phyloP scores from a whole-genome alignment of 2,329 filamentous ascomycete genomes.

The Phialophora tarda region DNA sequence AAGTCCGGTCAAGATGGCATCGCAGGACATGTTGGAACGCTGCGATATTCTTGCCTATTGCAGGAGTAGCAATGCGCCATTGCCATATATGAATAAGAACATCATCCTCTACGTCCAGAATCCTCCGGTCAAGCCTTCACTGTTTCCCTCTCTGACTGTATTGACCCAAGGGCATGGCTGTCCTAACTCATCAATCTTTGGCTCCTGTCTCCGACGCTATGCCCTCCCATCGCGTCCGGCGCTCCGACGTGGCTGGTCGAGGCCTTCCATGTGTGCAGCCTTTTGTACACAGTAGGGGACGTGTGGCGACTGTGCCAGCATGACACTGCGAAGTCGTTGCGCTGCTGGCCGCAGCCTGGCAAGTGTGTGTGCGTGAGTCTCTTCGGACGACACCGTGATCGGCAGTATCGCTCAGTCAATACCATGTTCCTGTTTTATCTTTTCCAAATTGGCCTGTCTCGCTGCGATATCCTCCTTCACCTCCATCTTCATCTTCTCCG shows the following conservation, averaged over 20 bases:
- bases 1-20: not conserved
- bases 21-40: not conserved
- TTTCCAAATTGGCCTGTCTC: constrained; percentile 95
- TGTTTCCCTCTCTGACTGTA: not conserved
- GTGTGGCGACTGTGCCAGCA: not conserved
- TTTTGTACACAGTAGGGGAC: not conserved
- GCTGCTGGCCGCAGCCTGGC: not conserved
- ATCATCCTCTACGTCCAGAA: not conserved
- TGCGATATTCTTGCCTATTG: not conserved
- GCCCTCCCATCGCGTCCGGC: not conserved
- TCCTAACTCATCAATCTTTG: not conserved
- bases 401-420: constrained; percentile 75
- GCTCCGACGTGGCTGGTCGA: not conserved
- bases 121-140: not conserved
- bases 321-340: not conserved
- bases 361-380: not conserved
- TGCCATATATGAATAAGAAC: not conserved
- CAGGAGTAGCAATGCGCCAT: not conserved
- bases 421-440: constrained; percentile 95
- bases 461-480: constrained; percentile 93
- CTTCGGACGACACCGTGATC: not conserved
- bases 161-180: not conserved
- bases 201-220: not conserved
- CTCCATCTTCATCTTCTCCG: constrained; percentile 74
- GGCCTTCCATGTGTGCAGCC: not conserved